A percentile compares a stretch with the other conserved stretches of the same genome.
Conservation (phyloP, 2,329 filamentous ascomycete genomes). For the Sclerotinia nivalis region DNA sequence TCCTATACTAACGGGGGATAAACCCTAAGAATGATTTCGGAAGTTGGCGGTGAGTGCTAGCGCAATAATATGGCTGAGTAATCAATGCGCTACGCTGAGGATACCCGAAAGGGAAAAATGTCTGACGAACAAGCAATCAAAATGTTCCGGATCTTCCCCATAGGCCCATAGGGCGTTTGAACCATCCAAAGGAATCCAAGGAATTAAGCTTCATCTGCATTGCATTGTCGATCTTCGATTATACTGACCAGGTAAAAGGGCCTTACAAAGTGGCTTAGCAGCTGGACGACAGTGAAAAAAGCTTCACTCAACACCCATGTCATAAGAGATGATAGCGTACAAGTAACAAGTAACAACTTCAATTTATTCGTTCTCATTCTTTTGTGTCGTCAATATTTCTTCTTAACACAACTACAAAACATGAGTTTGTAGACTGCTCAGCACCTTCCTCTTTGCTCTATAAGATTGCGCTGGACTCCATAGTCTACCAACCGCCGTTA, state of each 20-base stretch:
- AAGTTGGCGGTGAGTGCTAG: too few relatives aligned
- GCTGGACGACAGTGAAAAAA: not conserved
- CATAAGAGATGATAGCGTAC: not conserved
- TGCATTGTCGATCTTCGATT: not conserved
- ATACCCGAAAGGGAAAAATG: slow-evolving; percentile 14
- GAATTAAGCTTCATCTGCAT: not conserved
- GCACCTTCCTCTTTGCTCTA: not conserved
- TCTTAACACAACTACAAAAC: not conserved
- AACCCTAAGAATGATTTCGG: too few relatives aligned
- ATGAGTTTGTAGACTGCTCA: not conserved
- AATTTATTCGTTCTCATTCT: not conserved
- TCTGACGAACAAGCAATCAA: not conserved
- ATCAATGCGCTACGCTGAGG: slow-evolving; percentile 21
- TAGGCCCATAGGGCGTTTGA: not conserved
- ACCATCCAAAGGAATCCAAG: not conserved
- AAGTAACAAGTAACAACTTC: not conserved
- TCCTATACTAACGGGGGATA: too few relatives aligned
- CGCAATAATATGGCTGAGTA: not conserved
- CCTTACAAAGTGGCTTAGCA: not conserved
- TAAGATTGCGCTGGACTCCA: not conserved
- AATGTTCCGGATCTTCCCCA: not conserved
- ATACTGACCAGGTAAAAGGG: not conserved
- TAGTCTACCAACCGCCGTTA: not conserved
- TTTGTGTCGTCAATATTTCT: too few relatives aligned
- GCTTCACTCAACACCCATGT: not conserved